Evolutionary conservation across 768 basidiomycete genomes (phyloP).

Genomic region (Russula ochroleuca): DNA sequence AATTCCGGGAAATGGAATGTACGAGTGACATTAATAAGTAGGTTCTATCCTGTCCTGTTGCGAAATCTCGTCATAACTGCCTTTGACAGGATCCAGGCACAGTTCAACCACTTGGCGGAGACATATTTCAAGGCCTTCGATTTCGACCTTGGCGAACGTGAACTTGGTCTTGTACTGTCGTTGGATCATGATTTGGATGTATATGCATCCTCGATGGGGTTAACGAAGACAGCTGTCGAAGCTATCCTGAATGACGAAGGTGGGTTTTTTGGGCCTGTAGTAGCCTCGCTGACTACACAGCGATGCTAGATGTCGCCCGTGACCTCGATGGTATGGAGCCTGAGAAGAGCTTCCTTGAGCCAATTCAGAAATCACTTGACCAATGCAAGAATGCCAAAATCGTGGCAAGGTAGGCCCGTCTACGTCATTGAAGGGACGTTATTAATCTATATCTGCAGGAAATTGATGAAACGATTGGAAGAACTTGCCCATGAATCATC

Average conservation of each 20-base stretch:
- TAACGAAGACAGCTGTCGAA: slow-evolving; percentile 83
- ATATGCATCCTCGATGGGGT: slow-evolving; percentile 86
- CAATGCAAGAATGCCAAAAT: slow-evolving; percentile 78
- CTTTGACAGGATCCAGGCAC: slow-evolving; percentile 70
- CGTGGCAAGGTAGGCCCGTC: slow-evolving; percentile 51
- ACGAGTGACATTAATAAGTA: slow-evolving; percentile 86
- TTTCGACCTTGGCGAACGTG: slow-evolving; percentile 86
- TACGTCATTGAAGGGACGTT: not conserved
- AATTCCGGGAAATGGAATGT: slow-evolving; percentile 92
- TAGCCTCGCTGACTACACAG: not conserved
- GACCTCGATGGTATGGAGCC: slow-evolving; percentile 75
- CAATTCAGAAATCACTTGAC: slow-evolving; percentile 77
- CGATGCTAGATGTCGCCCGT: slow-evolving; percentile 54
- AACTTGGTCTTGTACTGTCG: slow-evolving; percentile 73
- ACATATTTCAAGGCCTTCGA: slow-evolving; percentile 79
- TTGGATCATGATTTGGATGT: slow-evolving; percentile 93
- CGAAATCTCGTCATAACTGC: not conserved
- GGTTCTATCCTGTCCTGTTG: slow-evolving; percentile 31
- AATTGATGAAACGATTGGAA: slow-evolving; percentile 81
- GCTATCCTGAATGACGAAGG: slow-evolving; percentile 73
- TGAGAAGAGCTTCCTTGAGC: slow-evolving; percentile 71
- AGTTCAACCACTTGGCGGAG: slow-evolving; percentile 89
- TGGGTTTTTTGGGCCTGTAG: slow-evolving; percentile 31
- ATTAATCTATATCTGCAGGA: slow-evolving; percentile 46
- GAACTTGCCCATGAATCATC: slow-evolving; percentile 67